phyloP scores from a whole-genome alignment of 768 basidiomycete species.

The Pulveroboletus frians region DNA sequence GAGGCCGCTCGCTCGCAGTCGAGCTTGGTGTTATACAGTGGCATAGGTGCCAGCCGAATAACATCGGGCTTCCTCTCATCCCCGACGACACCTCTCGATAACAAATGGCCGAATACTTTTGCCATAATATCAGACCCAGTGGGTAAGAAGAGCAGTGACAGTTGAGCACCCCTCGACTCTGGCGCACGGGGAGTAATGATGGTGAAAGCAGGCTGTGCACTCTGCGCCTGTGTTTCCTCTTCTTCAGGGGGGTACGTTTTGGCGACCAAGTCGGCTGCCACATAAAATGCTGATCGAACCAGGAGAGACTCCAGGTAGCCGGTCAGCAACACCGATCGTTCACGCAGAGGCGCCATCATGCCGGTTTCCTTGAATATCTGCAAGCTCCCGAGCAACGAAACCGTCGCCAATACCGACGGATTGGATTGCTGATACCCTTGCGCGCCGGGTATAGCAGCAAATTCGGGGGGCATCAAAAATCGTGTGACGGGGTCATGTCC shows the following conservation, averaged over 20 bases:
- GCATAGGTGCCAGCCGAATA: conserved; percentile 80
- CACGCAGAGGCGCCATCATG: conserved; percentile 63
- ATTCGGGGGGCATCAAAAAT: conserved; percentile 83
- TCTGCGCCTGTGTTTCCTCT: conserved; percentile 11
- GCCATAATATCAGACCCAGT: conserved; percentile 58
- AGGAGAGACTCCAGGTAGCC: conserved; percentile 63
- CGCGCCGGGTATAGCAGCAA: conserved; percentile 82
- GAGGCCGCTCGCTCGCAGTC: conserved; percentile 72
- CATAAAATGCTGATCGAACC: conserved; percentile 56
- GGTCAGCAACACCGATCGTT: conserved; percentile 69
- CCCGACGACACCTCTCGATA: conserved; percentile 74
- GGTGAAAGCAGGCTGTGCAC: conserved; percentile 58
- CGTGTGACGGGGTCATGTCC: conserved; percentile 85
- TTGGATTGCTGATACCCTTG: conserved; percentile 97
- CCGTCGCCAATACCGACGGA: conserved; percentile 75
- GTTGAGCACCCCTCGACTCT: conserved; percentile 73
- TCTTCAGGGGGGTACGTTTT: conserved; percentile 25
- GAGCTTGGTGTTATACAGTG: conserved; percentile 78
- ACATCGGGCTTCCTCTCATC: conserved; percentile 92
- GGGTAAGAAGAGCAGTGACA: conserved; percentile 80
- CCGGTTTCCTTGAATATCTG: conserved; percentile 75
- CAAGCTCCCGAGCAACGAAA: conserved; percentile 78
- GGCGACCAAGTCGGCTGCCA: conserved; percentile 36
- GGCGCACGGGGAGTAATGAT: conserved; percentile 81
- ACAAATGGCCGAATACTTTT: conserved; percentile 55